Conservation (phyloP, 805 yeast genomes). For the Middelhovenomyces tepae region DNA sequence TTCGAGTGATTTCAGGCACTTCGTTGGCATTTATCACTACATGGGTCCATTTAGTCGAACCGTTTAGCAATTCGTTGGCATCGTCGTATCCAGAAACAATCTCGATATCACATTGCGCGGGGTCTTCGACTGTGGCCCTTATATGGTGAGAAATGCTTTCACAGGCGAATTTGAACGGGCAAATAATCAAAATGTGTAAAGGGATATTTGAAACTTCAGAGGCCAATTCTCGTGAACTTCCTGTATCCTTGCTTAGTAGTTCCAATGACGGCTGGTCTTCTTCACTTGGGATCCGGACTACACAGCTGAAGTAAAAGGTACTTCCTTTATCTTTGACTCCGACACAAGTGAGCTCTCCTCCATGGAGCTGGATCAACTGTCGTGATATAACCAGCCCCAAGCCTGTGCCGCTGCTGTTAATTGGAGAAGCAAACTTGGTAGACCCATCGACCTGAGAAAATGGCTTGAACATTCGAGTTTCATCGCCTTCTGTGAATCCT, state of each 20-base stretch:
- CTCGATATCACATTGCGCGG: conserved; percentile 11
- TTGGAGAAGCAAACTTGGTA: conserved; percentile 11
- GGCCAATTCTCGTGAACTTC: too few species aligned
- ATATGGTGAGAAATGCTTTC: conserved; percentile 24
- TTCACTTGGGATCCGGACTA: conserved; percentile 21
- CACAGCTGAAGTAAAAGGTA: conserved; percentile 23
- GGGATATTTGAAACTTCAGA: not conserved
- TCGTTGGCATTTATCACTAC: conserved; percentile 21
- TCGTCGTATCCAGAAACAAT: too few species aligned
- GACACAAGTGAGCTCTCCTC: conserved; percentile 23
- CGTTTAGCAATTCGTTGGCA: not conserved
- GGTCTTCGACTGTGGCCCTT: conserved; percentile 18
- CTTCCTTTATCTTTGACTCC: conserved; percentile 26
- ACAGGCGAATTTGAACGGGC: conserved; percentile 21
- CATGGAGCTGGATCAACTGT: conserved; percentile 27
- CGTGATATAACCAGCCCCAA: conserved; percentile 28
- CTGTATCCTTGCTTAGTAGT: conserved; percentile 10
- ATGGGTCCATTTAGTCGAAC: conserved; percentile 20
- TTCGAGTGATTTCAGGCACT: conserved; percentile 12
- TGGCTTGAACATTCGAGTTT: conserved; percentile 27
- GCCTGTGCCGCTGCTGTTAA: conserved; percentile 26
- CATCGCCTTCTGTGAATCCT: conserved; percentile 26
- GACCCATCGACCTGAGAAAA: conserved; percentile 25
- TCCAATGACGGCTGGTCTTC: conserved; percentile 18
- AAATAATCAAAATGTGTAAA: conserved; percentile 19